Evolutionary conservation across 352 stramenopile species (phyloP), one percentile per base, ranked within the genome.

Genomic region (Globisporangium recalcitrans): DNA sequence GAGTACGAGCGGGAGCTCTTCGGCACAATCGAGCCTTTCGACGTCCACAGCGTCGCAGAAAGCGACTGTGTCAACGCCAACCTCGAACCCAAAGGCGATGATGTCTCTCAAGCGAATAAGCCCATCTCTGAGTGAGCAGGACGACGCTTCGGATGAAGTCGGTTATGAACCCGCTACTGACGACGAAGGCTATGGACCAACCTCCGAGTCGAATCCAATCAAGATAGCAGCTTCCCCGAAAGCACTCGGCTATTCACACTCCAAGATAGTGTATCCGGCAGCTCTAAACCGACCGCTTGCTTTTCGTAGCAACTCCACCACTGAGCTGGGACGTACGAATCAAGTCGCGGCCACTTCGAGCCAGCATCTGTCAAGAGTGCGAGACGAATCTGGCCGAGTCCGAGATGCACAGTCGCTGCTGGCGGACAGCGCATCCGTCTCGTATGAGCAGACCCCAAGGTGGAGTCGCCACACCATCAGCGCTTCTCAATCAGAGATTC

Each of bases 101-200:
- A 55, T 55, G 49, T 55, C 49, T n/a, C 19, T 55, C 27, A 38
- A 55, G 27, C 49, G 49, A 19, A 55, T 55, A 19, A 55, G 49
- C 24, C 49, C 49, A 16, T 36, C 26, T 13, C 49, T 21, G 21
- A 55, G 49, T 8, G 49, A 55, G 27, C 26, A 26, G 19, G 40
- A 47, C 19, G 19, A 55, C 49, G 19, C 26, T 5, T 55, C 27
- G 27, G 49, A 34, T 11, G 49, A 40, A 1, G 27, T 9, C 14
- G 16, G 49, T 55, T 31, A 7, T 55, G 49, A 19, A 27, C 14
- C 27, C 7, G n/a, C 19, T 55, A 19, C 34, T 40, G 49, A 34
- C 19, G 49, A 40, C 16, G 16, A n/a, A 19, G 26, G 49, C 24
- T 16, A 7, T 55, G 49, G 3, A 16, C 14, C 7, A 3, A 16